phyloP scores from a whole-genome alignment of 129 eudicot species.

The Ambrosia artemisiifolia region DNA sequence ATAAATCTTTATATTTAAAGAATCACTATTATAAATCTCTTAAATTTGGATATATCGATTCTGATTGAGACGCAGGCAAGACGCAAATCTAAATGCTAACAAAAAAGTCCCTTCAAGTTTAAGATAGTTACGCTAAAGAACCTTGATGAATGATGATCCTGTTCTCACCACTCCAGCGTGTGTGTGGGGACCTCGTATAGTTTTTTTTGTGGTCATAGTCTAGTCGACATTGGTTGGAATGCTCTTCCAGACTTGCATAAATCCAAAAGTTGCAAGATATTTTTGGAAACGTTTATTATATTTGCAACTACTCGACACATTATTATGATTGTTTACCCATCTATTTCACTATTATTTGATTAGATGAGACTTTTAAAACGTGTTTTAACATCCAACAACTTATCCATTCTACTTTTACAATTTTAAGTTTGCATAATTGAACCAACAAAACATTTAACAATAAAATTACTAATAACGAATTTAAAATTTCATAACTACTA shows the following conservation, averaged over 20 bases:
- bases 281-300: background rate
- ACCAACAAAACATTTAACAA: no score
- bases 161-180: background rate
- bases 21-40: no score
- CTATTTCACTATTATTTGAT: background rate
- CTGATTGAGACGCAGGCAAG: no score
- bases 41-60: no score
- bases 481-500: no score
- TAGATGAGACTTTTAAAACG: background rate
- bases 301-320: background rate
- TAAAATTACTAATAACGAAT: no score
- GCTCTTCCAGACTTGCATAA: background rate
- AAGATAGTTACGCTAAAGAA: background rate
- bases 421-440: no score
- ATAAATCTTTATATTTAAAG: no score
- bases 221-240: conserved; percentile 30
- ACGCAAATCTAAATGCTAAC: no score
- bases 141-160: background rate
- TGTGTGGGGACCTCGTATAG: conserved; percentile 23
- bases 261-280: conserved; percentile 20
- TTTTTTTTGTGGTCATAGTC: conserved; percentile 17
- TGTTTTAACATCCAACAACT: background rate
- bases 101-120: background rate
- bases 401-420: background rate
- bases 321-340: background rate